Base-by-base conservation (phyloP, 768 basidiomycete genomes). In the Hericium rajendrae region DNA sequence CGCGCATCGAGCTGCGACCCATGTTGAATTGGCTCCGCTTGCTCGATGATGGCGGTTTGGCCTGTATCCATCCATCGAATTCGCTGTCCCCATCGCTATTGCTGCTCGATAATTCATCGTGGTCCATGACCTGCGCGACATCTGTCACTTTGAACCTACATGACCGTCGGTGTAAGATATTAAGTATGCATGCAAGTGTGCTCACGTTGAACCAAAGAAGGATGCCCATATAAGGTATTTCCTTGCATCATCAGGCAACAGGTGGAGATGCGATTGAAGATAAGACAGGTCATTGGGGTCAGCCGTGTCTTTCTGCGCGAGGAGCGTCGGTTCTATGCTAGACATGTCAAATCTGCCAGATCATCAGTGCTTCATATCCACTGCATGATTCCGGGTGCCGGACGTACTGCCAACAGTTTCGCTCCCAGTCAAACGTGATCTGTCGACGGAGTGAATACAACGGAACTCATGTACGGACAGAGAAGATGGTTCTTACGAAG, bases 221-320 rank as follows among this genome's bases (percentile, higher is more conserved):
- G 82, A 80, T 15, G 85, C 86, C 86, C 86, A 88, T 40, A 78
- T 70, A 15, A 89, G 72, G 65, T 83, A 88, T 59, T 81, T 86
- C 59, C 74, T 73, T 1, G 84, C 84, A 59, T 86, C 85, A 32
- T 79, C 78, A 2, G 82, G 79, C 18, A 88, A 73, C 63, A 82
- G 78, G 56, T 76, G 73, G 67, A 87, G 71, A 57, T 83, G 83
- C 15, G 77, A 72, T 41, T 78, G 74, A 51, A 88, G 72, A 66
- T 84, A 87, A 22, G 77, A 76, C 18, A 84, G 70, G 66, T 87
- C 84, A 12, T 78, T 80, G 0, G 85, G 83, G 60, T 86, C 82
- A 12, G 79, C 59, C 10, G 67, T 75, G 13, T 76, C 72, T 52
- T 76, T 77, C 62, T 82, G 77, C 48, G 76, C 74, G 37, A 76